These are phyloP conservation scores for Pseudogymnoascus sp. DNA, from an alignment of 2,329 filamentous ascomycete genomes.

Conservation along the genomic window DNA sequence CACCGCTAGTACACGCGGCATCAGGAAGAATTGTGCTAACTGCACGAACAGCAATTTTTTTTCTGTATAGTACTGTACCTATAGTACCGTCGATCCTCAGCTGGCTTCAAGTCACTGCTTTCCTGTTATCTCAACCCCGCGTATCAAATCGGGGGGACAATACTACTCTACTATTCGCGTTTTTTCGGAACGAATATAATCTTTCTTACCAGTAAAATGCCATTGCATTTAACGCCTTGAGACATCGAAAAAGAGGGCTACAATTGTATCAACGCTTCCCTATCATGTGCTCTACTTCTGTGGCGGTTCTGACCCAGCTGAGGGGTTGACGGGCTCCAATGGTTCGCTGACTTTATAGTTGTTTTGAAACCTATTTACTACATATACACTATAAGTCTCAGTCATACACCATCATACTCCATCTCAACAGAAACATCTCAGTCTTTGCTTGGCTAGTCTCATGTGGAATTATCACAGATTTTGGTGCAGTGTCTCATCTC, in stretches of 20 bases:
- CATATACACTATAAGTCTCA: not conserved
- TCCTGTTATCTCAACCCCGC: not conserved
- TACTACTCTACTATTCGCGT: not conserved
- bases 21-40: not conserved
- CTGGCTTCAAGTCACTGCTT: not conserved
- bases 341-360: not conserved
- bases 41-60: not conserved
- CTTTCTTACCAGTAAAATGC: not conserved
- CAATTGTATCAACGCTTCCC: not conserved
- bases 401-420: not conserved
- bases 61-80: not conserved
- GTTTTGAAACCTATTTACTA: not conserved
- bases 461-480: not conserved
- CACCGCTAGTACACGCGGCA: not conserved
- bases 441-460: not conserved
- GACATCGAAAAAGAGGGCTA: no score
- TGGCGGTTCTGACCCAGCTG: not conserved
- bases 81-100: not conserved
- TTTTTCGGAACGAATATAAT: not conserved
- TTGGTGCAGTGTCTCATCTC: not conserved
- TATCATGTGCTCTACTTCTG: not conserved
- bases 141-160: not conserved
- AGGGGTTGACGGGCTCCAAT: not conserved
- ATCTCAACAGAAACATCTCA: not conserved
- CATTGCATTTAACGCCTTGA: not conserved